Percentiles rank a stretch among this genome's conserved stretches.
phyloP scores from a whole-genome alignment of 1,139 yeast genomes.

The Saccharomyces hybrid region DNA sequence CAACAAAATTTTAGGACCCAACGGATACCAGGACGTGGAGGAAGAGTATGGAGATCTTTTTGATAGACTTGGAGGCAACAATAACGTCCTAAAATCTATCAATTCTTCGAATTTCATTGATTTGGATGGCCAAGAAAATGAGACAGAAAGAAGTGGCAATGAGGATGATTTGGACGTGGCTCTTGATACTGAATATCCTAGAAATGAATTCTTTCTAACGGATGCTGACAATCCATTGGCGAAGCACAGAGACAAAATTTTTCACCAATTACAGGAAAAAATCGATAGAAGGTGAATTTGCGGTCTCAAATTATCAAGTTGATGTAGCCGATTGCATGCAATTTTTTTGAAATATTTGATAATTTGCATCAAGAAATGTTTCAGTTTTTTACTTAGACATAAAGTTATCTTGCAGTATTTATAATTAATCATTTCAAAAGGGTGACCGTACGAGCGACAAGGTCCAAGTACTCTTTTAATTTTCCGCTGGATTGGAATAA shows the following conservation, averaged over 20 bases:
- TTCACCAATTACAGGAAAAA: conserved; percentile 50
- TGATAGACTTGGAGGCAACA: conserved; percentile 29
- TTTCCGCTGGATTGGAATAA: conserved; percentile 58
- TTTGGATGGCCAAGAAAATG: conserved; percentile 17
- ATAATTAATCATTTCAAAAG: conserved; percentile 33
- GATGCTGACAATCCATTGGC: conserved; percentile 58
- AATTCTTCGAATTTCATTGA: conserved; percentile 21
- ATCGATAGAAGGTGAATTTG: conserved; percentile 36
- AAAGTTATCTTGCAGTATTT: background rate
- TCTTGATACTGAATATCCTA: conserved; percentile 31
- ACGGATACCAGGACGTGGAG: conserved; percentile 1
- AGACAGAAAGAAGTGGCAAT: conserved; percentile 24
- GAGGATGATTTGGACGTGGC: conserved; percentile 31
- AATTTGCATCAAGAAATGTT: no score
- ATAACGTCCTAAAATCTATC: conserved; percentile 24
- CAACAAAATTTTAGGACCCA: background rate
- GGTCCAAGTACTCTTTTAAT: conserved; percentile 51
- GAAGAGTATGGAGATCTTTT: conserved; percentile 28
- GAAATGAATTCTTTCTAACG: conserved; percentile 45
- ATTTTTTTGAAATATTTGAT: no score
- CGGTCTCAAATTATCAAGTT: background rate
- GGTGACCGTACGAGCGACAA: conserved; percentile 52
- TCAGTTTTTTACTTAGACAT: background rate
- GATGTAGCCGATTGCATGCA: no score
- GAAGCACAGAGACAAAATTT: conserved; percentile 54